Conservation (phyloP, 257 asterid species). For the Ilex asprella region DNA sequence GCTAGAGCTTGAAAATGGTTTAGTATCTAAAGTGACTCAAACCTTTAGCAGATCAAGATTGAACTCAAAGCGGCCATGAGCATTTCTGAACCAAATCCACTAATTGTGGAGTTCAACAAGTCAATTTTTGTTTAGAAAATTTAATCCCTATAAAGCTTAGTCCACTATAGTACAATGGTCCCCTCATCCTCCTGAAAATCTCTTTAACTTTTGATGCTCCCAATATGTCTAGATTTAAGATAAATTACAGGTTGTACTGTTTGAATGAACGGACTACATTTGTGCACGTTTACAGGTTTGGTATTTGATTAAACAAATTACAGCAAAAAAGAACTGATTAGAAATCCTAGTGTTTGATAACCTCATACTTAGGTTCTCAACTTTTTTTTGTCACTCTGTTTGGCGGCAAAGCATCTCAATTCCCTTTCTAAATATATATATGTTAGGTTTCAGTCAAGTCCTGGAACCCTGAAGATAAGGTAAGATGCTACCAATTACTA, state of each 20-base stretch:
- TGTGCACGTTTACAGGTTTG: constrained; percentile 32
- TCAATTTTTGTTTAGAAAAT: constrained; percentile 9
- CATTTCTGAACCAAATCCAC: neutral
- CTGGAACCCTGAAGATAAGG: too few species aligned
- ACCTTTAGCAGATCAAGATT: neutral
- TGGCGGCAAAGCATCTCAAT: constrained; percentile 1
- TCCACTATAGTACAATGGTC: constrained; percentile 24
- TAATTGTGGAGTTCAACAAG: neutral
- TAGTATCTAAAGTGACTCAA: neutral
- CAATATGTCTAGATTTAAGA: constrained; percentile 11
- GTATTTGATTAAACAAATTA: constrained; percentile 6
- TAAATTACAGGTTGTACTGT: constrained; percentile 17
- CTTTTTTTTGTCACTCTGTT: constrained; percentile 7
- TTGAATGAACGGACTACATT: constrained; percentile 28
- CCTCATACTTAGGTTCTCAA: constrained; percentile 2
- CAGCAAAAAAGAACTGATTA: neutral
- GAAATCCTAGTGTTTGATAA: constrained; percentile 27
- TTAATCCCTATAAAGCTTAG: constrained; percentile 14
- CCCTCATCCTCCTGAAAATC: constrained; percentile 7
- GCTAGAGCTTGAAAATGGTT: too few species aligned
- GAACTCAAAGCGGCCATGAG: constrained; percentile 4
- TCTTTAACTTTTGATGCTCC: constrained; percentile 16
- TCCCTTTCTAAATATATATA: too few species aligned
- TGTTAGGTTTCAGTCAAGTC: too few species aligned
- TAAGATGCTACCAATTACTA: too few species aligned